Evolutionary conservation across 805 yeast genomes (phyloP).

Genomic region (Candida taoyuanica): DNA sequence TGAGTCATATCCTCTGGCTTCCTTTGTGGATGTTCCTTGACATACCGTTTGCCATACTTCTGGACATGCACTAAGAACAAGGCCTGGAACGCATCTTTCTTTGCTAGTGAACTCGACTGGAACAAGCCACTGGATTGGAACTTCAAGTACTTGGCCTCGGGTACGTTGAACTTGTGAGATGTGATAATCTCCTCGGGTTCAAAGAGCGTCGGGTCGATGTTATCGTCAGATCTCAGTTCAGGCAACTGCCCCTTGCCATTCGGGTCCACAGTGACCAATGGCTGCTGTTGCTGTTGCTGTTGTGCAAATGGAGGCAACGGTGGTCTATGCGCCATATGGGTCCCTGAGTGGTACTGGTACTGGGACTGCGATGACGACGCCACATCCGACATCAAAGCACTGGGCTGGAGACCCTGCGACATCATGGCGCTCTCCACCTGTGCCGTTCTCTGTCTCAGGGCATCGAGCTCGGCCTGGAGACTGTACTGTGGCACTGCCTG

Average conservation of each 20-base stretch:
- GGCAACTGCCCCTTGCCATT: not conserved
- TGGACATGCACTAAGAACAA: slow-evolving; percentile 15
- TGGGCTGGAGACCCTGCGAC: slow-evolving; percentile 1
- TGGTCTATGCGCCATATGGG: not conserved
- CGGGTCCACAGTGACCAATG: not conserved
- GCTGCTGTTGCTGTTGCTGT: slow-evolving; percentile 3
- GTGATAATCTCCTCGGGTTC: slow-evolving; percentile 12
- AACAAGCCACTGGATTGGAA: slow-evolving; percentile 22
- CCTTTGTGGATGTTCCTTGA: not conserved
- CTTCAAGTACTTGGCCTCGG: slow-evolving; percentile 13
- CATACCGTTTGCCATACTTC: slow-evolving; percentile 5
- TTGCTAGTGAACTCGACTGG: slow-evolving; percentile 13
- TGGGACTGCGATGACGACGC: not conserved
- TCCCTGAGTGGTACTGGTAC: not conserved
- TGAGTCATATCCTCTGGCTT: slow-evolving; percentile 8
- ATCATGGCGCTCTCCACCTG: slow-evolving; percentile 16
- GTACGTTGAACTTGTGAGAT: slow-evolving; percentile 11
- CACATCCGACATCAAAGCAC: not conserved
- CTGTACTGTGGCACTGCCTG: too few species aligned
- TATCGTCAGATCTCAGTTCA: slow-evolving; percentile 4
- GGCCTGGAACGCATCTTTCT: slow-evolving; percentile 19
- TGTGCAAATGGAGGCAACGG: not conserved
- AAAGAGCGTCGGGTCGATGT: slow-evolving; percentile 17
- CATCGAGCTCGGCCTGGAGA: slow-evolving; percentile 12
- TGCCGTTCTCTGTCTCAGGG: slow-evolving; percentile 7